Evolutionary conservation across 2,329 filamentous ascomycete species (phyloP).

Genomic region (Sporothrix pallida): DNA sequence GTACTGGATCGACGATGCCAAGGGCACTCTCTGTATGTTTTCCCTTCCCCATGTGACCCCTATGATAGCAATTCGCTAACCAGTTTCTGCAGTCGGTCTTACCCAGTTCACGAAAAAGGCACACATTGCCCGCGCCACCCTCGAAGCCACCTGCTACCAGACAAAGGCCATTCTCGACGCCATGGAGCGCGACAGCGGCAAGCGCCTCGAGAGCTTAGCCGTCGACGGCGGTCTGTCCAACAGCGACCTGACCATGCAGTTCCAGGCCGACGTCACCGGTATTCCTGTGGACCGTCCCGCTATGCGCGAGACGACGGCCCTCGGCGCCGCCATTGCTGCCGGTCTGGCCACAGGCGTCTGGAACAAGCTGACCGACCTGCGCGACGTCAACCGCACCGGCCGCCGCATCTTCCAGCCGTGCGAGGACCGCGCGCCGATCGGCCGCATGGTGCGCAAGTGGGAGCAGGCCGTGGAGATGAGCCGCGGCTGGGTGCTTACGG

Average conservation of each 20-base stretch:
- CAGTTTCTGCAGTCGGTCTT: conserved; percentile 65
- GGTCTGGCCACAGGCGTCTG: conserved; percentile 83
- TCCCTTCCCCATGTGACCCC: conserved; percentile 42
- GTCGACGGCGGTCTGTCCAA: conserved; percentile 92
- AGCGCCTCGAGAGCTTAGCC: conserved; percentile 74
- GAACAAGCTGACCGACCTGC: conserved; percentile 75
- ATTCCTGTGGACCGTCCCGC: conserved; percentile 83
- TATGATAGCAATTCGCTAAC: conserved; percentile 1
- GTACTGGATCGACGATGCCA: conserved; percentile 93
- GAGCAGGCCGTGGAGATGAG: conserved; percentile 65
- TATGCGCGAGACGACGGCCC: conserved; percentile 89
- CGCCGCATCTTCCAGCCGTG: conserved; percentile 73
- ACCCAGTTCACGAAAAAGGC: conserved; percentile 84
- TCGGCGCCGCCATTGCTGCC: conserved; percentile 87
- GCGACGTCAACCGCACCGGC: conserved; percentile 72
- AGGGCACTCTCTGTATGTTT: conserved; percentile 77
- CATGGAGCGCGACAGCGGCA: conserved; percentile 85
- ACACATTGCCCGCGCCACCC: conserved; percentile 85
- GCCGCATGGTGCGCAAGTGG: conserved; percentile 59
- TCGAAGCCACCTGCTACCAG: conserved; percentile 91
- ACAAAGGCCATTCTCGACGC: conserved; percentile 89
- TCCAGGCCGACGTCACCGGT: conserved; percentile 81
- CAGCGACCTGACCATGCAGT: conserved; percentile 89
- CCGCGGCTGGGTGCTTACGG: conserved; percentile 56
- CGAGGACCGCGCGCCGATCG: conserved; percentile 53